Base-by-base conservation (phyloP, 192 early-diverging fungal genomes). In the Mortierella claussenii region DNA sequence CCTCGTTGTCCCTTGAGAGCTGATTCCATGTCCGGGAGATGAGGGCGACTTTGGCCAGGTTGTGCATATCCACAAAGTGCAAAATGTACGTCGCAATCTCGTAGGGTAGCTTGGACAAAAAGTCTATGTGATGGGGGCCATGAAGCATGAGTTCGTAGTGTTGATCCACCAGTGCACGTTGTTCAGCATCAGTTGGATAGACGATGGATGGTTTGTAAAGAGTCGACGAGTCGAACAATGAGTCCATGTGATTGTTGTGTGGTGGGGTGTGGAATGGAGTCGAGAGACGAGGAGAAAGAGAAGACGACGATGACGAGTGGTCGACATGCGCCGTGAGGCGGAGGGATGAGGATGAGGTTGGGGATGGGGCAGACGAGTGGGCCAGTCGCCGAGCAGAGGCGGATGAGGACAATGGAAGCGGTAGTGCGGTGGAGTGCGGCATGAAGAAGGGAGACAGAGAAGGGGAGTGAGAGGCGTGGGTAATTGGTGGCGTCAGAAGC, bases 31-130 rank as follows among this genome's bases (percentile, higher is more conserved):
- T 80, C 34, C 69, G 76, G 55, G 89, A 91, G 37, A 94, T 89
- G 52, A 81, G 75, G 20, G 83, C 79, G 31, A 88, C 88, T 28
- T 82, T 83, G 28, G 79, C 65, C n/a, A 94, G 78, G 11, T 89
- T 82, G n/a, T 83, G 78, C 44, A 85, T 82, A 59, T 91, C 87
- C 12, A 87, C 69, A 76, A 86, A 87, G 12, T 84, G 78, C 2
- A 94, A 82, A 30, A 95, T 88, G 23, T 87, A 82, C 30, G 87
- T 67, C 4, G 89, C 90, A 18, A 96, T 81, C 67, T 96, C 94
- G 50, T 83, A 83, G 1, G 94, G 94, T 1, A 96, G 84, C 21
- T 62, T 79, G 28, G 80, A 79, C 1, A 92, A 79, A 61, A 90
- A 86, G 65, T 92, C 90, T 82, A 65, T 59, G n/a, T n/a, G n/a